Percentiles rank a stretch among this genome's conserved stretches.
These are phyloP conservation scores for Triticum monococcum DNA, from an alignment of 176 grass and related monocot species.

Conservation along the genomic window DNA sequence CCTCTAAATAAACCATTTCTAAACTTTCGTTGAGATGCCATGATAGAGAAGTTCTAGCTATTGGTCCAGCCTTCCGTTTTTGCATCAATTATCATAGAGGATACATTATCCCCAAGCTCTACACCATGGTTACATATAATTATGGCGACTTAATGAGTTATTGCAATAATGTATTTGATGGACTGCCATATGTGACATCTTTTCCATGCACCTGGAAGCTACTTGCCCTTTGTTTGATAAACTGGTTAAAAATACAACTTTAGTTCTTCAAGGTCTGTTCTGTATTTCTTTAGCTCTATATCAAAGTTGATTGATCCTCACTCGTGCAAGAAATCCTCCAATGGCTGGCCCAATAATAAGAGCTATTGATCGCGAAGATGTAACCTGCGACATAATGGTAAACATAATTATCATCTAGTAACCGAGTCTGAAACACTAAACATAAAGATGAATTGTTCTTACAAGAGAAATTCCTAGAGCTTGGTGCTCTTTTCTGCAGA, in stretches of 20 bases:
- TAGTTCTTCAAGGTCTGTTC: neutral
- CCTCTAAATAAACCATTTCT: neutral
- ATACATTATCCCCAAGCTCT: neutral
- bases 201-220: neutral
- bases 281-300: neutral
- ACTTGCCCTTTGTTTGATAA: neutral
- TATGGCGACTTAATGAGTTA: neutral
- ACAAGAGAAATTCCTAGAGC: constrained; percentile 73
- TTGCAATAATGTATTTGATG: neutral
- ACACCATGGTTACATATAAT: neutral
- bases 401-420: neutral
- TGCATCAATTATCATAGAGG: neutral
- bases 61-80: neutral
- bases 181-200: neutral
- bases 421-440: neutral
- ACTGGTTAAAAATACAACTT: neutral
- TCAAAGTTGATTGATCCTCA: neutral
- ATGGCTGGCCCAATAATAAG: constrained; percentile 70
- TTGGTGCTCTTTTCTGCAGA: constrained; percentile 68
- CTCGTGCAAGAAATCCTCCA: constrained; percentile 70
- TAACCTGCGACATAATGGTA: constrained; percentile 41
- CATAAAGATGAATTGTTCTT: neutral
- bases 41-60: neutral
- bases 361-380: constrained; percentile 50
- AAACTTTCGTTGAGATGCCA: neutral